Conservation (phyloP, 108 stramenopile species). For the Epithemia pelagica region DNA sequence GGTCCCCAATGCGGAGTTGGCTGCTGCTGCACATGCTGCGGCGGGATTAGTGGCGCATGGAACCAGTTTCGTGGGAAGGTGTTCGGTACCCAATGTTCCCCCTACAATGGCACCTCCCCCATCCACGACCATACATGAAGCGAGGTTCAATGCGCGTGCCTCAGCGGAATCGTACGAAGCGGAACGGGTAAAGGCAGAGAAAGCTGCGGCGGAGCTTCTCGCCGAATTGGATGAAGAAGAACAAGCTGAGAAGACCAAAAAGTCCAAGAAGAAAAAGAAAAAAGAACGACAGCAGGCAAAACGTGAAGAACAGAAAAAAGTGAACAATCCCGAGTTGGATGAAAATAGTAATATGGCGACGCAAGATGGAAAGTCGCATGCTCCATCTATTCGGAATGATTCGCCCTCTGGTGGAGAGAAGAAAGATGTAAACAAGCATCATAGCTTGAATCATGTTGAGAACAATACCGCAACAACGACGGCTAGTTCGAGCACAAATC, state of each 20-base stretch:
- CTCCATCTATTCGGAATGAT: not conserved
- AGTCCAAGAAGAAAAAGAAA: conserved; percentile 72
- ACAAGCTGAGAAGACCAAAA: conserved; percentile 30
- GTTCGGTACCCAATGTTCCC: not conserved
- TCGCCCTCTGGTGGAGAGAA: not conserved
- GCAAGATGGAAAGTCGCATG: not conserved
- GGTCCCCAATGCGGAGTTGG: not conserved
- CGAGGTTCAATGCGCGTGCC: not conserved
- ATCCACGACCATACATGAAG: too few species aligned
- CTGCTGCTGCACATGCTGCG: not conserved
- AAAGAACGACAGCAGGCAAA: conserved; percentile 67
- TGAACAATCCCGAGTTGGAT: conserved; percentile 3
- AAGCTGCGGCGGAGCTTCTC: conserved; percentile 78
- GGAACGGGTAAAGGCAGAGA: conserved; percentile 79
- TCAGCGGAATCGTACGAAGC: conserved; percentile 6
- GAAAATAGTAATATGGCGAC: not conserved
- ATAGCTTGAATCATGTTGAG: not conserved
- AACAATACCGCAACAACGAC: not conserved
- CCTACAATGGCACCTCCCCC: not conserved
- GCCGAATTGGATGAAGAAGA: conserved; percentile 88
- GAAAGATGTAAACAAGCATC: not conserved
- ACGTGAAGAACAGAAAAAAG: conserved; percentile 10
- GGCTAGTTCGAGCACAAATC: not conserved
- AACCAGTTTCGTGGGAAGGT: not conserved
- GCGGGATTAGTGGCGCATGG: not conserved